Percentiles rank a stretch among this genome's conserved stretches.
These are phyloP conservation scores for Mycena filopes DNA, from an alignment of 768 basidiomycete genomes.

Conservation along the genomic window DNA sequence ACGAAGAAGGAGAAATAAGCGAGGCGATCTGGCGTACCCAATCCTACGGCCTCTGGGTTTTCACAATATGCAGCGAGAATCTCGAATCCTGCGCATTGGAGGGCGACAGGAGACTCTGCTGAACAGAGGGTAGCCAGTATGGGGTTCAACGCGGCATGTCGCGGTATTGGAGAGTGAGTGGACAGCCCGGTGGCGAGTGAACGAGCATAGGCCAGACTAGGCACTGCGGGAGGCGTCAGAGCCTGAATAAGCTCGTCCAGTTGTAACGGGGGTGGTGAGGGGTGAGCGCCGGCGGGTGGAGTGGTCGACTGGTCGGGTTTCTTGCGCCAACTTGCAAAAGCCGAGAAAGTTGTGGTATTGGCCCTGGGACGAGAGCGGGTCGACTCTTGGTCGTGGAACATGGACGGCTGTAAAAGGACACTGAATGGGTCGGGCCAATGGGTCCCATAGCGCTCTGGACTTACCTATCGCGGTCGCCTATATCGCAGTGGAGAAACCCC, in stretches of 20 bases:
- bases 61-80: conserved; percentile 78
- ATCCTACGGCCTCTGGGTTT: conserved; percentile 57
- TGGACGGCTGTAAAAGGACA: conserved; percentile 20
- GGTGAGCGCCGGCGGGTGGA: conserved; percentile 35
- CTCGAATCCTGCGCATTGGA: conserved; percentile 79
- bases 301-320: conserved; percentile 35
- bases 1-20: conserved; percentile 74
- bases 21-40: conserved; percentile 68
- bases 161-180: conserved; percentile 66
- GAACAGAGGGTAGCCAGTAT: conserved; percentile 71
- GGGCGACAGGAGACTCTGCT: conserved; percentile 58
- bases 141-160: conserved; percentile 62
- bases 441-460: too few species aligned
- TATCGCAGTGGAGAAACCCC: conserved; percentile 15
- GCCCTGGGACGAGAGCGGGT: conserved; percentile 51
- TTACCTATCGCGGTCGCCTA: conserved; percentile 16
- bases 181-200: conserved; percentile 63
- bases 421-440: not conserved
- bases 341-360: conserved; percentile 54
- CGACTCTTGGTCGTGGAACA: conserved; percentile 41
- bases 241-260: conserved; percentile 55
- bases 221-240: conserved; percentile 68
- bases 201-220: conserved; percentile 73
- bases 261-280: conserved; percentile 45
- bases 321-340: conserved; percentile 52